Evolutionary conservation across 2,329 filamentous ascomycete species (phyloP).

Genomic region (Aspergillus sp.): DNA sequence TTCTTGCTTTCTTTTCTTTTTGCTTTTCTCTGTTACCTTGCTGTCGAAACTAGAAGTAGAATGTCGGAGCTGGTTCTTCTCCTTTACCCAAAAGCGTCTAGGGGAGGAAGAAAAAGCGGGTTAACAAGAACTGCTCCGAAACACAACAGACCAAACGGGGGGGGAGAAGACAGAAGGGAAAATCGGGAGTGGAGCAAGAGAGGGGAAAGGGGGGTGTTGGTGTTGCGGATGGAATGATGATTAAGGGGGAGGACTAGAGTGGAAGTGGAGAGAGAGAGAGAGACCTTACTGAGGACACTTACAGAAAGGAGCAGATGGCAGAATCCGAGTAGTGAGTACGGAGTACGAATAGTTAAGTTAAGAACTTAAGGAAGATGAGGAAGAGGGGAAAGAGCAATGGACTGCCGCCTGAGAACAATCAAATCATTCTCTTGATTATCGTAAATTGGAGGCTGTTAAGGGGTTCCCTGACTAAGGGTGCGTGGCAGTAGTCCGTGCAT

Average conservation of each 20-base stretch:
- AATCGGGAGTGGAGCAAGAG: background rate
- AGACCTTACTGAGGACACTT: too few species aligned
- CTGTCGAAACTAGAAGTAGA: background rate
- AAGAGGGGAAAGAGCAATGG: too few species aligned
- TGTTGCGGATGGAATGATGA: background rate
- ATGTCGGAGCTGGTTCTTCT: background rate
- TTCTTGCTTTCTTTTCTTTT: background rate
- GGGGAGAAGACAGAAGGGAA: background rate
- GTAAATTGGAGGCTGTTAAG: too few species aligned
- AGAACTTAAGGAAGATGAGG: too few species aligned
- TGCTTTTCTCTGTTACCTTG: background rate
- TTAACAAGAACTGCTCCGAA: background rate
- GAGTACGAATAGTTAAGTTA: too few species aligned
- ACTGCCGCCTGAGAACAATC: too few species aligned
- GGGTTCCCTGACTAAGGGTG: too few species aligned
- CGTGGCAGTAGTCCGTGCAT: too few species aligned
- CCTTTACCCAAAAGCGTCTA: background rate
- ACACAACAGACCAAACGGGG: background rate
- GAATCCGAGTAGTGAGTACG: too few species aligned
- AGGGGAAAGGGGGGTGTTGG: slow-evolving; percentile 1
- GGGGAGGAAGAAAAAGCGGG: background rate
- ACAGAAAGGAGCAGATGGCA: too few species aligned
- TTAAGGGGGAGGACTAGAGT: slow-evolving; percentile 2
- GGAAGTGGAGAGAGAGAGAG: background rate
- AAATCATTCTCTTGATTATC: too few species aligned